Percentiles rank a stretch among this genome's conserved stretches.
phyloP scores from a whole-genome alignment of 768 basidiomycete genomes.

The Boletus pseudo-olivaceus region DNA sequence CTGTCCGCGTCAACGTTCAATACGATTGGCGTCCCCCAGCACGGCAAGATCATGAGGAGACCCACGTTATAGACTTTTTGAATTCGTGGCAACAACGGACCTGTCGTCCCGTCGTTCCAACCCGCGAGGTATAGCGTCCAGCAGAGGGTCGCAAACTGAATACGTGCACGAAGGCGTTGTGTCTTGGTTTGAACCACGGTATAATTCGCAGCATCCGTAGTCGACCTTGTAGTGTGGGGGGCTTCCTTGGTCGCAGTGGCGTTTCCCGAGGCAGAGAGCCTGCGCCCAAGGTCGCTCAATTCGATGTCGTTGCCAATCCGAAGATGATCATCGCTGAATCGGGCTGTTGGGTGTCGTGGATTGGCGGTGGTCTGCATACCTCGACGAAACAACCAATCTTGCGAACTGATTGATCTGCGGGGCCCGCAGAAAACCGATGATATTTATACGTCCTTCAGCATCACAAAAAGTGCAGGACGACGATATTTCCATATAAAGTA shows the following conservation, averaged over 20 bases:
- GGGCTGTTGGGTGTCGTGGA: slow-evolving; percentile 6
- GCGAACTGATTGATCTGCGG: neutral
- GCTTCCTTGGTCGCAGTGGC: neutral
- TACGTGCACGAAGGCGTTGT: slow-evolving; percentile 19
- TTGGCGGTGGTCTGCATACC: slow-evolving; percentile 15
- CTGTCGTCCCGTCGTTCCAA: slow-evolving; percentile 39
- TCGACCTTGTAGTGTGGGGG: neutral
- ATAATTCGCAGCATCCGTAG: neutral
- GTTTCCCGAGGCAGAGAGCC: neutral
- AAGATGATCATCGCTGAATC: neutral
- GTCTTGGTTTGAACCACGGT: slow-evolving; percentile 12
- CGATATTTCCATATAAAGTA: too few relatives aligned
- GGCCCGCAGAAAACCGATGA: too few relatives aligned
- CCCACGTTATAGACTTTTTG: slow-evolving; percentile 36
- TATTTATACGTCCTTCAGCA: neutral
- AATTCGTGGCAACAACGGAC: slow-evolving; percentile 38
- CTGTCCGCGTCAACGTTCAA: slow-evolving; percentile 18
- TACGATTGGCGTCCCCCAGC: neutral
- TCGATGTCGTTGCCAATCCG: slow-evolving; percentile 1
- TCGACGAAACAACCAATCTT: neutral
- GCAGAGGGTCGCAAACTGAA: slow-evolving; percentile 36
- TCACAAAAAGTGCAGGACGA: too few relatives aligned
- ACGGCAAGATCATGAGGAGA: neutral
- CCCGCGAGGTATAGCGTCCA: slow-evolving; percentile 35
- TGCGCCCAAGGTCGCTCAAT: slow-evolving; percentile 4